Conservation (phyloP, 2,329 filamentous ascomycete genomes). For the Bipolaris bicolor region DNA sequence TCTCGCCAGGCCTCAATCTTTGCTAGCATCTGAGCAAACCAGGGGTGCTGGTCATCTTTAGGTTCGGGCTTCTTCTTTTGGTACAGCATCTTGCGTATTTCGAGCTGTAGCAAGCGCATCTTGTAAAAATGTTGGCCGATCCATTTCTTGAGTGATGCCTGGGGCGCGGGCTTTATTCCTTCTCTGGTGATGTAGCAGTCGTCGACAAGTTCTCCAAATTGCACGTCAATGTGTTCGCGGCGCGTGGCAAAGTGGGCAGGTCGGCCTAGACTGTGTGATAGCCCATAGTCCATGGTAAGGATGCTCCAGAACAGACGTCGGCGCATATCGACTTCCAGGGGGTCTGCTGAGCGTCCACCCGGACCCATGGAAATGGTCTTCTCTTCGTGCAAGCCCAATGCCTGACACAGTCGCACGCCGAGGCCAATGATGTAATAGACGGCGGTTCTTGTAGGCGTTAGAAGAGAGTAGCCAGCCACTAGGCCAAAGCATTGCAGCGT, state of each 20-base stretch:
- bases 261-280: conserved; percentile 86
- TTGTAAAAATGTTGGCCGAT: conserved; percentile 92
- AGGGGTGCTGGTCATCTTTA: conserved; percentile 79
- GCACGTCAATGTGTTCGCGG: conserved; percentile 82
- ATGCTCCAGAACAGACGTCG: conserved; percentile 88
- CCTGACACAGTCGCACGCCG: conserved; percentile 85
- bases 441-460: conserved; percentile 89
- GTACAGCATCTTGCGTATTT: conserved; percentile 85
- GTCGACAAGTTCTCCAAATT: conserved; percentile 81
- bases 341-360: conserved; percentile 66
- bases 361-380: conserved; percentile 76
- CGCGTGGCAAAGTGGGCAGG: conserved; percentile 84
- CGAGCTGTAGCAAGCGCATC: conserved; percentile 85
- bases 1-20: conserved; percentile 83
- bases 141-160: conserved; percentile 79
- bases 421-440: conserved; percentile 93
- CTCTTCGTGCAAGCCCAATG: conserved; percentile 85
- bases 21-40: conserved; percentile 80
- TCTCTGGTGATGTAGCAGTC: conserved; percentile 81
- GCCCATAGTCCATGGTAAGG: conserved; percentile 83
- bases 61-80: conserved; percentile 81
- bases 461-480: conserved; percentile 87
- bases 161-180: conserved; percentile 73
- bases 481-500: conserved; percentile 89
- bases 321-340: conserved; percentile 85